These are phyloP conservation scores for Spencermartinsiella europaea DNA, from an alignment of 805 yeast genomes.

Conservation along the genomic window DNA sequence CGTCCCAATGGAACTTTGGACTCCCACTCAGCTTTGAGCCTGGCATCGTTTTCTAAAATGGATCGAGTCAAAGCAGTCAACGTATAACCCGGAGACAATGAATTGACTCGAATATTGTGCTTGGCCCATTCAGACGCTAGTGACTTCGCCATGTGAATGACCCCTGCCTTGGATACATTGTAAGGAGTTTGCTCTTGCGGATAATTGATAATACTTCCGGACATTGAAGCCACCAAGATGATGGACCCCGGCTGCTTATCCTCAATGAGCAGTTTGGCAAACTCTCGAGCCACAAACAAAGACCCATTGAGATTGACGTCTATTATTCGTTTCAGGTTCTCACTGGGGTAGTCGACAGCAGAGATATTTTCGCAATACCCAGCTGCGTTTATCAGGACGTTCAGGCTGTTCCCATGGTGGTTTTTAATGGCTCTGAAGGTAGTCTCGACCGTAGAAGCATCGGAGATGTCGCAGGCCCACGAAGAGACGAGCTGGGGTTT, in stretches of 20 bases:
- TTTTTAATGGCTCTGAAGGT: slow-evolving; percentile 49
- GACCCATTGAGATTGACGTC: slow-evolving; percentile 73
- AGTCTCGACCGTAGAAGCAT: slow-evolving; percentile 52
- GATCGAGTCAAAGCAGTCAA: slow-evolving; percentile 73
- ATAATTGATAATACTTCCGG: slow-evolving; percentile 76
- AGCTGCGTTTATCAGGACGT: slow-evolving; percentile 70
- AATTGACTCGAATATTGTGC: slow-evolving; percentile 69
- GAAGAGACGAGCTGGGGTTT: slow-evolving; percentile 36
- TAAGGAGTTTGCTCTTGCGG: slow-evolving; percentile 81
- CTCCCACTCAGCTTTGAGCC: slow-evolving; percentile 66
- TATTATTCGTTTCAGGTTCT: slow-evolving; percentile 60
- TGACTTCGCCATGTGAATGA: slow-evolving; percentile 69
- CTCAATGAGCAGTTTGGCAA: slow-evolving; percentile 61
- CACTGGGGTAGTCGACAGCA: slow-evolving; percentile 70
- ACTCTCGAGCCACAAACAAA: slow-evolving; percentile 64
- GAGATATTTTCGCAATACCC: slow-evolving; percentile 79
- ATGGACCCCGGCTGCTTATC: slow-evolving; percentile 58
- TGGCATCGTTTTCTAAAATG: slow-evolving; percentile 46
- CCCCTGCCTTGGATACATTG: slow-evolving; percentile 85
- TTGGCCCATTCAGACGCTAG: slow-evolving; percentile 81
- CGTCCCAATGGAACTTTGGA: slow-evolving; percentile 68
- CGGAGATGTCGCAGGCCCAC: slow-evolving; percentile 72
- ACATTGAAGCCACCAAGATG: slow-evolving; percentile 81
- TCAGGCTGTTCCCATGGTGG: slow-evolving; percentile 57
- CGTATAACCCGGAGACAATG: slow-evolving; percentile 76